Percentiles rank a stretch among this genome's conserved stretches.
Evolutionary conservation across 306 rosid species (phyloP).

Genomic region (Casuarina glauca): DNA sequence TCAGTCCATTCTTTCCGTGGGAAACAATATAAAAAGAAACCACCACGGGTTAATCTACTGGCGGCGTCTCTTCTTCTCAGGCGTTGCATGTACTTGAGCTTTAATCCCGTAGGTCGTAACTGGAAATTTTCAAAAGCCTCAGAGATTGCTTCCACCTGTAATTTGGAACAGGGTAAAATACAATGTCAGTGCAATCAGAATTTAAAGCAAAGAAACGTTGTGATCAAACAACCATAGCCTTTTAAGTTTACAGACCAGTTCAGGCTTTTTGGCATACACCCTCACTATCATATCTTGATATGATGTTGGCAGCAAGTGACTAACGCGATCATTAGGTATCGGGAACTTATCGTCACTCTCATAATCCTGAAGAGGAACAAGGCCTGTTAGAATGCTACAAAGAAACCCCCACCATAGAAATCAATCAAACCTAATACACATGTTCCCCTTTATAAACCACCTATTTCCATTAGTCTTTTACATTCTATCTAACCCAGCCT

Average conservation of each 20-base stretch:
- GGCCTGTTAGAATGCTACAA: constrained; percentile 22
- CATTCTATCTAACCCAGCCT: not conserved
- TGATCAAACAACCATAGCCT: constrained; percentile 13
- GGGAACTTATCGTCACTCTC: constrained; percentile 79
- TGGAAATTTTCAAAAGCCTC: constrained; percentile 95
- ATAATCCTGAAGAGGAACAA: constrained; percentile 60
- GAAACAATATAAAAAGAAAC: not conserved
- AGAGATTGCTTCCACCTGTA: constrained; percentile 76
- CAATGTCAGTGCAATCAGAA: constrained; percentile 16
- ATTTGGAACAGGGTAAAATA: constrained; percentile 25
- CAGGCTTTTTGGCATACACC: constrained; percentile 92
- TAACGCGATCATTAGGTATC: constrained; percentile 65
- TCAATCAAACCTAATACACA: not conserved
- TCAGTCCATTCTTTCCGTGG: not conserved
- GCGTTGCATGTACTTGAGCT: constrained; percentile 83
- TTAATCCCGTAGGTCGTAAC: constrained; percentile 77
- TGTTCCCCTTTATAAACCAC: constrained; percentile 1
- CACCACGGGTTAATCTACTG: not conserved
- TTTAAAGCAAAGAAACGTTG: not conserved
- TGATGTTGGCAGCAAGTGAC: constrained; percentile 88
- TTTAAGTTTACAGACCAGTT: constrained; percentile 61
- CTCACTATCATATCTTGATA: constrained; percentile 90
- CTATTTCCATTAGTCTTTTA: not conserved
- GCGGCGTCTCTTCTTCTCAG: constrained; percentile 80
- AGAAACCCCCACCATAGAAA: constrained; percentile 6